Evolutionary conservation across 2,329 filamentous ascomycete genomes (phyloP), one percentile per base, ranked within the genome.

Genomic region (Arachnopeziza araneosa): DNA sequence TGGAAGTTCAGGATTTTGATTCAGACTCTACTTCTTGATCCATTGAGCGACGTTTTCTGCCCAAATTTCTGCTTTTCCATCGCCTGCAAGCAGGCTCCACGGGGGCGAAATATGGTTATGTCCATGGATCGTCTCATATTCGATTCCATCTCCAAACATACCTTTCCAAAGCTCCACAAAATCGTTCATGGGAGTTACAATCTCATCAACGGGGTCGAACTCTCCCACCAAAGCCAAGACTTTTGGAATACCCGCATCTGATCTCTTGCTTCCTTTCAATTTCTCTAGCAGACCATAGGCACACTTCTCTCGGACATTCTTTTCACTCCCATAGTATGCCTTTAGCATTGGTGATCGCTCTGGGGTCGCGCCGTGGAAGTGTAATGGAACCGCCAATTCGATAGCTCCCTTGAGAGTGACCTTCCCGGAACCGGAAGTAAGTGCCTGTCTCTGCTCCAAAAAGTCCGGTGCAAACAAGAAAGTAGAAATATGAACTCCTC

Each of bases 91-190:
- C 54, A 72, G 50, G 14, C 62, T 62, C 52, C 66, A 24, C 17
- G 67, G 58, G 8, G 69, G 69, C 60, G 64, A 68, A 23, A 71
- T 68, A 65, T 72, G 71, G 60, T 72, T 72, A 61, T 72, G 70
- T 0, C 69, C 69, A 32, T 60, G 23, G 17, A 71, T 58, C 21
- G 56, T 55, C 51, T 60, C 26, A 32, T 63, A 55, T 52, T 66
- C 59, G 50, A 67, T 23, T 24, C 62, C 65, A 23, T 65, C 67
- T 0, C 66, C 67, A 64, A 67, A 71, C 10, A 51, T 55, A 24
- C 63, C 60, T 50, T 68, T 63, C 61, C 62, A 67, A 19, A 70
- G 36, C 2, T 52, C 59, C 30, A 67, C 65, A 63, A 72, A 71
- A n/a, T 66, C 64, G 30, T 64, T 57, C 52, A 61, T 67, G 2